A percentile compares a stretch with the other conserved stretches of the same genome.
Evolutionary conservation across 2,329 filamentous ascomycete genomes (phyloP).

Genomic region (Bipolaris oryzae): DNA sequence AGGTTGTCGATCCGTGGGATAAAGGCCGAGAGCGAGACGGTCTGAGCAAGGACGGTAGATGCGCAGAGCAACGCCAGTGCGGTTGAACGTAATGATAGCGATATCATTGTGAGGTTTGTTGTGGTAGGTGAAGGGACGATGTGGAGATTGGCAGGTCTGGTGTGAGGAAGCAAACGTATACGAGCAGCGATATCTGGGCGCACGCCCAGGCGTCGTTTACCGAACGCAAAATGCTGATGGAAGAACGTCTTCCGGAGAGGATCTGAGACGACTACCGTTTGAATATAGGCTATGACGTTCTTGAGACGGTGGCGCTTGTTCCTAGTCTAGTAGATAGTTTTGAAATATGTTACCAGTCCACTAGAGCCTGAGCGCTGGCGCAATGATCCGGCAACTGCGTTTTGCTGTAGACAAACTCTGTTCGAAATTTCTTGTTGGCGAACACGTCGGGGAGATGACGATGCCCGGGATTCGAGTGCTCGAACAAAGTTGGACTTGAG

Average conservation of each 20-base stretch:
- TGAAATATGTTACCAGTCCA: constrained; percentile 19
- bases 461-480: not conserved
- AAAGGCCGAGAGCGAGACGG: constrained; percentile 53
- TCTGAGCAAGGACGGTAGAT: constrained; percentile 36
- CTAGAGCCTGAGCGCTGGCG: constrained; percentile 15
- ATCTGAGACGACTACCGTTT: constrained; percentile 38
- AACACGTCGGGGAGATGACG: not conserved
- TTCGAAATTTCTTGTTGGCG: not conserved
- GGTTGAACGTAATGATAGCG: constrained; percentile 21
- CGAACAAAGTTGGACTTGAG: constrained; percentile 1
- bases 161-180: constrained; percentile 6
- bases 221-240: constrained; percentile 11
- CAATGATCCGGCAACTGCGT: constrained; percentile 16
- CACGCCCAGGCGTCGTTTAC: constrained; percentile 13
- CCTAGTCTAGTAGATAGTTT: constrained; percentile 26
- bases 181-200: constrained; percentile 18
- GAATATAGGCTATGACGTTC: constrained; percentile 21
- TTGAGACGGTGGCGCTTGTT: constrained; percentile 37
- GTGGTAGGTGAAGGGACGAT: constrained; percentile 13
- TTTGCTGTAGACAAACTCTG: constrained; percentile 21
- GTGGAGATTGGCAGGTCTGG: constrained; percentile 15
- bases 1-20: constrained; percentile 51
- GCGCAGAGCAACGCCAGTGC: constrained; percentile 31
- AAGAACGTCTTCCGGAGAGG: constrained; percentile 14
- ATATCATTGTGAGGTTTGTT: constrained; percentile 30